Base-by-base conservation (phyloP, 192 early-diverging fungal species). In the Rhizophagus clarus region DNA sequence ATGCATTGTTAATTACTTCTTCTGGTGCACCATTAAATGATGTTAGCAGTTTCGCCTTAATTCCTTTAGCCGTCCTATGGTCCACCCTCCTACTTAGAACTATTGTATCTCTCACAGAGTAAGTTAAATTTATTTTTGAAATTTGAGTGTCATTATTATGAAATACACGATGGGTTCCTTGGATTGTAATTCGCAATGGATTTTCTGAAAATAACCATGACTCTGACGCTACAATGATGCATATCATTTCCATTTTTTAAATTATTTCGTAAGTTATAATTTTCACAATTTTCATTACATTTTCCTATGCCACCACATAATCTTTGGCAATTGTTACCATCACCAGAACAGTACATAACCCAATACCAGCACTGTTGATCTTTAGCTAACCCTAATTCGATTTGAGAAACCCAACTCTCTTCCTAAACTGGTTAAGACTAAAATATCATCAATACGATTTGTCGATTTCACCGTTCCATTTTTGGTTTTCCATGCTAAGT, bases 221-320 rank as follows among this genome's bases (percentile, higher is more conserved):
- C 40, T 5, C 42, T 2, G 15, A 72, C 70, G 1, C 34, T 42
- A 45, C 40, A 72, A 49, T 29, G 37, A 45, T 72, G 37, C 37
- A 72, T 72, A 72, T 72, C 71, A 22, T 72, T 66, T 4, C 28
- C 28, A 66, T 29, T 66, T 66, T 31, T 26, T 26, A 72, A 20
- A 49, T 72, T 72, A 51, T 72, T 72, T 32, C 4, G 9, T 47
- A 72, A 47, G 20, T 72, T 72, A 28, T n/a, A 72, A 42, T 72
- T 72, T 51, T 24, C 8, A 72, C 40, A 45, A 45, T 45, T 45
- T 20, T 15, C 9, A 22, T 15, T 28, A 24, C 40, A 72, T 20
- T 42, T 29, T 26, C 70, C 37, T 45, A 45, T 72, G 8, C 70
- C 37, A 8, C 70, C 37, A 45, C 70, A 72, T 49, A 42, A 47